These are phyloP conservation scores for Annona cherimola DNA, from an alignment of 164 flowering plant genomes.

Conservation along the genomic window DNA sequence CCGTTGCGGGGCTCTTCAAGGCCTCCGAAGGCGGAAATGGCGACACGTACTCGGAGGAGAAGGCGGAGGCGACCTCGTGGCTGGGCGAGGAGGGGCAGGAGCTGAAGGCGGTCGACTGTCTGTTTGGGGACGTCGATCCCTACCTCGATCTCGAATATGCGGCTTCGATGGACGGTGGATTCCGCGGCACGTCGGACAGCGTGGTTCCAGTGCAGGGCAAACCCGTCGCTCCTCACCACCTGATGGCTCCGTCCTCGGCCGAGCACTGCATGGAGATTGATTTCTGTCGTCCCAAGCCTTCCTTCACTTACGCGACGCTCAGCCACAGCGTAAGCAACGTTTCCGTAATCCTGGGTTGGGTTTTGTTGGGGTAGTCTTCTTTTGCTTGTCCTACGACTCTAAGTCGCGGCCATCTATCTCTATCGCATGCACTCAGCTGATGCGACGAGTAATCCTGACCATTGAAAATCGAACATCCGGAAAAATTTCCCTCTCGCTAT, in stretches of 20 bases:
- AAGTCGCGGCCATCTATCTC: background rate
- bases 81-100: conserved; percentile 31
- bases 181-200: conserved; percentile 32
- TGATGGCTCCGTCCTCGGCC: conserved; percentile 12
- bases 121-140: conserved; percentile 57
- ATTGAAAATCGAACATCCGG: no score
- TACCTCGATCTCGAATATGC: conserved; percentile 66
- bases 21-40: conserved; percentile 19
- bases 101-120: conserved; percentile 32
- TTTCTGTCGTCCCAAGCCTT: conserved; percentile 38
- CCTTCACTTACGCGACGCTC: conserved; percentile 29
- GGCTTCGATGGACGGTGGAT: conserved; percentile 26
- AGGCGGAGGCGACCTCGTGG: conserved; percentile 56
- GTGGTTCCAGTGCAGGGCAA: conserved; percentile 65
- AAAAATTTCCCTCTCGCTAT: no score
- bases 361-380: background rate
- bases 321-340: conserved; percentile 59
- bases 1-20: conserved; percentile 15
- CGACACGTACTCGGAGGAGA: conserved; percentile 18
- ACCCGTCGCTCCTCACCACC: background rate
- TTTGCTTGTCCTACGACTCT: background rate
- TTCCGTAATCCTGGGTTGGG: background rate
- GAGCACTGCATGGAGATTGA: conserved; percentile 45
- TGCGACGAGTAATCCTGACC: no score
- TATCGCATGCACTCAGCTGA: background rate